These are phyloP conservation scores for Cenchrus purpureus DNA, from an alignment of 176 grass and related monocot genomes.

Conservation along the genomic window DNA sequence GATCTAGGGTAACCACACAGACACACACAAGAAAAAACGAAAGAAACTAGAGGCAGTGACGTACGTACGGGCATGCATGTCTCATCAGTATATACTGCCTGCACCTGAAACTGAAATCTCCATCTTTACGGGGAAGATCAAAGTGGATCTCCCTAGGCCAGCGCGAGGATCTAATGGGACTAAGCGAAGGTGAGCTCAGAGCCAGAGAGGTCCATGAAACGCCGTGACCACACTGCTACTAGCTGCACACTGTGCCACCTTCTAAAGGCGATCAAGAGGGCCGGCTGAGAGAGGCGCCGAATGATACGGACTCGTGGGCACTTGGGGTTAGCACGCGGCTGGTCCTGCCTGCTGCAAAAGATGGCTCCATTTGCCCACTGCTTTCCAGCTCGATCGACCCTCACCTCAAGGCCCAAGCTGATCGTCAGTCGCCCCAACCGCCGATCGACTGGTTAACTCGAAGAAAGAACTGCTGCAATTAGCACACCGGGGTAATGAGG, in stretches of 20 bases:
- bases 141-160: constrained; percentile 43
- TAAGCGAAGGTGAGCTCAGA: constrained; percentile 4
- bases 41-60: neutral
- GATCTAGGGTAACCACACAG: too few species aligned
- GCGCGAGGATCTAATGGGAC: constrained; percentile 42
- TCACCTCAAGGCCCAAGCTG: constrained; percentile 12
- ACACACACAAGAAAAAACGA: too few species aligned
- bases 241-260: constrained; percentile 23
- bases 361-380: constrained; percentile 33
- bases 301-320: constrained; percentile 49
- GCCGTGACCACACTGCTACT: neutral
- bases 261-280: constrained; percentile 38
- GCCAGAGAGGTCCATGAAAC: neutral
- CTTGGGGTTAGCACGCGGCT: constrained; percentile 11
- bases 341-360: constrained; percentile 34
- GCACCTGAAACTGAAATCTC: constrained; percentile 1
- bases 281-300: neutral
- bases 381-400: constrained; percentile 39
- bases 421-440: neutral
- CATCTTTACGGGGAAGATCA: constrained; percentile 42
- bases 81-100: constrained; percentile 14
- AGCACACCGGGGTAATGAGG: neutral
- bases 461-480: neutral
- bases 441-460: neutral
- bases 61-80: constrained; percentile 23